Base-by-base conservation (phyloP, 805 yeast species). In the Monosporozyma solicola region DNA sequence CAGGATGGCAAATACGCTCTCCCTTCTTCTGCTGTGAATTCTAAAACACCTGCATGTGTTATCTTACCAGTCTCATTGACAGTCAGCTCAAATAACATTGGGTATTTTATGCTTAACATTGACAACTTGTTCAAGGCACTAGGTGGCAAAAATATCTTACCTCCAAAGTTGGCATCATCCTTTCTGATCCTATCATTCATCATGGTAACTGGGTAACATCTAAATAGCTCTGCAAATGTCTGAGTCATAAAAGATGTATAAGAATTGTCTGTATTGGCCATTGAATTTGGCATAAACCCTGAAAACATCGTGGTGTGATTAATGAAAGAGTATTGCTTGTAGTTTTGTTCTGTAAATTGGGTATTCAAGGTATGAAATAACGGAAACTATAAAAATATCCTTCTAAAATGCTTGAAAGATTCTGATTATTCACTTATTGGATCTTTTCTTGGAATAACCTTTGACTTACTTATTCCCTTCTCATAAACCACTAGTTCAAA, bases 11-110 rank as follows among this genome's bases (percentile, higher is more conserved):
- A 63, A 66, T 94, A 94, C 2, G 82, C 94, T 53, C 99, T 77
- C 16, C 99, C 99, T 73, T 94, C 99, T 65, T 94, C 98, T 0
- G 99, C 97, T 16, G 87, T 85, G 68, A 94, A 94, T 71, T 94
- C 99, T 55, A 94, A 73, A 31, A 94, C 99, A 64, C 99, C 99
- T 48, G 91, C 86, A 66, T 90, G 96, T 0, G 97, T 88, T 7
- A 66, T 72, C 33, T 74, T 66, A 3, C 75, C 73, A 25, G 79
- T 74, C 39, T 80, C 84, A 60, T 85, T 95, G 52, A 86, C 85
- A 35, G 75, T 73, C 43, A 94, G 71, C 67, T 85, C 86, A 64
- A 94, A 94, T 49, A 94, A 75, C 99, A 94, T 94, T 0, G 99
- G 99, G 64, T 94, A 94, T 60, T 96, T 76, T 54, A 94, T 89